phyloP scores from a whole-genome alignment of 2,329 filamentous ascomycete species.

The Fusarium tanahbumbuense region DNA sequence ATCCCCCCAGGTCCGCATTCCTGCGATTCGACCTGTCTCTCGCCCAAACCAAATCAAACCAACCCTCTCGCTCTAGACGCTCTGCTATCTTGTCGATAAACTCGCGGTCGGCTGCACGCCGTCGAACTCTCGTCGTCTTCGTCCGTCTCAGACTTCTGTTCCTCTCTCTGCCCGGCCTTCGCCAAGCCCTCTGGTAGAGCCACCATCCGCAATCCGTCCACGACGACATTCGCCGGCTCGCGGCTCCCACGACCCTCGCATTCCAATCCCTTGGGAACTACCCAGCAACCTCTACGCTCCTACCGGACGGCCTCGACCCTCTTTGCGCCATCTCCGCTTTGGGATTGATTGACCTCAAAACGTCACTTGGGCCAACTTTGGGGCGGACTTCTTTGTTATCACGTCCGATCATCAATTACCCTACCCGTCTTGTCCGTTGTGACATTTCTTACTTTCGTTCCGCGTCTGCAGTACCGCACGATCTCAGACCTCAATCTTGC shows the following conservation, averaged over 20 bases:
- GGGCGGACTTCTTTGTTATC: slow-evolving; percentile 16
- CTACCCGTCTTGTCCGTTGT: slow-evolving; percentile 21
- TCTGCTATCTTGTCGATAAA: slow-evolving; percentile 33
- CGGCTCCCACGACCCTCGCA: slow-evolving; percentile 37
- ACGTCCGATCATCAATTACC: slow-evolving; percentile 26
- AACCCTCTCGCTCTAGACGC: slow-evolving; percentile 21
- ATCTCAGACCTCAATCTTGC: slow-evolving; percentile 15
- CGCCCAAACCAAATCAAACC: slow-evolving; percentile 18
- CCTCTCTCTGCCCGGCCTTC: slow-evolving; percentile 15
- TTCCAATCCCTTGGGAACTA: slow-evolving; percentile 41
- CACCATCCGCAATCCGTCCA: slow-evolving; percentile 40
- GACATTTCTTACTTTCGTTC: slow-evolving; percentile 23
- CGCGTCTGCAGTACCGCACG: slow-evolving; percentile 1
- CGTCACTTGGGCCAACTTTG: slow-evolving; percentile 34
- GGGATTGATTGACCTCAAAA: slow-evolving; percentile 33
- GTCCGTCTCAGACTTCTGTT: slow-evolving; percentile 10
- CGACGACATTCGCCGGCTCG: slow-evolving; percentile 39
- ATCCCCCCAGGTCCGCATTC: slow-evolving; percentile 42
- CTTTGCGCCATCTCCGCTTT: slow-evolving; percentile 39
- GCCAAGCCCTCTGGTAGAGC: slow-evolving; percentile 37
- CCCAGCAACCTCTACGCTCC: slow-evolving; percentile 30
- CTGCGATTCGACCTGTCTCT: slow-evolving; percentile 34
- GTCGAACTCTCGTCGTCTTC: slow-evolving; percentile 41
- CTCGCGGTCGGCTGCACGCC: slow-evolving; percentile 39
- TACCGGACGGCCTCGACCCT: slow-evolving; percentile 31